Conservation (phyloP, 345 rosid genomes). For the Atalantia buxifolia region DNA sequence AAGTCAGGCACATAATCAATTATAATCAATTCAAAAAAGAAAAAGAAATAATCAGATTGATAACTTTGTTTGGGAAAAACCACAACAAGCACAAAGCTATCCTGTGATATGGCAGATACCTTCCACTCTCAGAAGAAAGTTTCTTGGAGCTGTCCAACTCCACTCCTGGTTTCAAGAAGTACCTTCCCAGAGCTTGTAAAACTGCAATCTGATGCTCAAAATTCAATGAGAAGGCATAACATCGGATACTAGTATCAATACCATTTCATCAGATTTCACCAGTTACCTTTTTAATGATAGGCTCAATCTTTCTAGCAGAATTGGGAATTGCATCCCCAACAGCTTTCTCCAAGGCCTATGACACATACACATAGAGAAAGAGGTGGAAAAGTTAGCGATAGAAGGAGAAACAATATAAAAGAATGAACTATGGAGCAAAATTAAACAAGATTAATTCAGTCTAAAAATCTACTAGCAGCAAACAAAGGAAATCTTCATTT, state of each 20-base stretch:
- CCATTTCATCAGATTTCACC: slow-evolving; percentile 23
- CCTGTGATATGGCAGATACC: slow-evolving; percentile 40
- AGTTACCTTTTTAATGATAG: slow-evolving; percentile 66
- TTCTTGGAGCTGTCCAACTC: slow-evolving; percentile 63
- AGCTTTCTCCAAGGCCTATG: slow-evolving; percentile 82
- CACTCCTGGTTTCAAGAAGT: slow-evolving; percentile 64
- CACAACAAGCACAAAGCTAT: slow-evolving; percentile 11
- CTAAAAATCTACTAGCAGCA: not conserved
- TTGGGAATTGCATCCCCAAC: slow-evolving; percentile 60
- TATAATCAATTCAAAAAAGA: not conserved
- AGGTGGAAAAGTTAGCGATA: slow-evolving; percentile 8
- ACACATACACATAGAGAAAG: slow-evolving; percentile 14
- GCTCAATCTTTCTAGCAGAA: slow-evolving; percentile 63
- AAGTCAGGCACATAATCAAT: not conserved
- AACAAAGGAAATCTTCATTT: not conserved
- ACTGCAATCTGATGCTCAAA: slow-evolving; percentile 68
- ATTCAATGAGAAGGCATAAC: slow-evolving; percentile 27
- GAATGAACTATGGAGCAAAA: not conserved
- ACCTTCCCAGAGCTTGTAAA: slow-evolving; percentile 78
- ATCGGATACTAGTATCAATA: slow-evolving; percentile 16
- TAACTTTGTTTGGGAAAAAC: not conserved
- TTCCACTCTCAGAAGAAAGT: slow-evolving; percentile 63
- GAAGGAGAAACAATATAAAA: not conserved
- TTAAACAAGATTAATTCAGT: not conserved
- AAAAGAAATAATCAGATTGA: not conserved